Evolutionary conservation across 495 filamentous ascomycete species (phyloP).

Genomic region (Durotheca rogersii): DNA sequence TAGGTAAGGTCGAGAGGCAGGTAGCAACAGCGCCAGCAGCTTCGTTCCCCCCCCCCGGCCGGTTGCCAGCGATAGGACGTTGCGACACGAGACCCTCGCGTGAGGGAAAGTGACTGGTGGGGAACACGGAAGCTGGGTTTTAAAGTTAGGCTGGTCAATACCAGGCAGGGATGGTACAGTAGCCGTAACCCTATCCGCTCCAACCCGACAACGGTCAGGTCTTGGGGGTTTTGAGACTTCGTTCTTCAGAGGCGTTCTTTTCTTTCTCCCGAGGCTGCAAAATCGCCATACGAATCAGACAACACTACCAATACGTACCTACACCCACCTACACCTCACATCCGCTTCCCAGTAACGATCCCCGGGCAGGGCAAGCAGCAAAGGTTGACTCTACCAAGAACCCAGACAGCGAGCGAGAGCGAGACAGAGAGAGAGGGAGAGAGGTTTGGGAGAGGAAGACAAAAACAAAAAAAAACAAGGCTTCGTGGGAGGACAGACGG

Average conservation of each 20-base stretch:
- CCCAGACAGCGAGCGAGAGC: no score
- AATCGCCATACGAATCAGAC: slow-evolving; percentile 15
- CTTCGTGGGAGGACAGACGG: not conserved
- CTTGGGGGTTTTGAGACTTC: slow-evolving; percentile 4
- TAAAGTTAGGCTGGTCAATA: slow-evolving; percentile 31
- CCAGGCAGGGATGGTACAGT: slow-evolving; percentile 27
- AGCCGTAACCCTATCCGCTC: slow-evolving; percentile 29
- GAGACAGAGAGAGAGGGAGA: not conserved
- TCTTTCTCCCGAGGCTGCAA: slow-evolving; percentile 11
- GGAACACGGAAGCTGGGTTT: slow-evolving; percentile 32
- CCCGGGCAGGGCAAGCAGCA: no score
- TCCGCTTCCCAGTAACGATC: not conserved
- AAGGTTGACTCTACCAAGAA: no score
- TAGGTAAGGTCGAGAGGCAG: slow-evolving; percentile 1
- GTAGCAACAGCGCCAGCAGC: not conserved
- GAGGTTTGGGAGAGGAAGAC: no score
- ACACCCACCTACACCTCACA: not conserved
- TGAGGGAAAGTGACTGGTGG: slow-evolving; percentile 35
- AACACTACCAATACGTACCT: not conserved
- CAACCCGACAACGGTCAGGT: not conserved
- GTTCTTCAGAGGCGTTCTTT: slow-evolving; percentile 21
- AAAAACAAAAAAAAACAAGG: not conserved
- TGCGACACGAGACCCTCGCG: slow-evolving; percentile 34
- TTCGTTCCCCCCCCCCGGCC: not conserved
- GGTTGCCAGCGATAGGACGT: slow-evolving; percentile 29